Evolutionary conservation across 306 rosid species (phyloP).

Genomic region (Hippophae tibetana): DNA sequence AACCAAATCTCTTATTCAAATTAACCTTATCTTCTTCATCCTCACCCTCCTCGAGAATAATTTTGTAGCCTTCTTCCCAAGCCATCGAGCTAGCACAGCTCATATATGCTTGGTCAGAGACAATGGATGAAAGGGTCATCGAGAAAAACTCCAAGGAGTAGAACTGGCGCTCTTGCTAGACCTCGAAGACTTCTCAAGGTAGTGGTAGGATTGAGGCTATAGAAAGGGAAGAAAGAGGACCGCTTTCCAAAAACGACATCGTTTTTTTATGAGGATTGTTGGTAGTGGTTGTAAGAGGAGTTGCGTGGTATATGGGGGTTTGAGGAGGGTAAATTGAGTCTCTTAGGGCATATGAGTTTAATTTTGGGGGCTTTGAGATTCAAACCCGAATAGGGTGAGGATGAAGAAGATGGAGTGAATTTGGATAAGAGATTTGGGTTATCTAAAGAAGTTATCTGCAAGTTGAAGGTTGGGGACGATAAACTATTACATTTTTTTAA

Average conservation of each 20-base stretch:
- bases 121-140: constrained; percentile 85
- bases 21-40: constrained; percentile 45
- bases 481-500: too few relatives aligned
- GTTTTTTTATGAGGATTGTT: constrained; percentile 31
- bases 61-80: constrained; percentile 53
- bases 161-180: constrained; percentile 54
- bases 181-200: constrained; percentile 52
- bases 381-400: constrained; percentile 13
- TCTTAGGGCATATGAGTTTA: constrained; percentile 52
- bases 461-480: too few relatives aligned
- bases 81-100: constrained; percentile 64
- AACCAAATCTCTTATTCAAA: constrained; percentile 91
- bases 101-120: constrained; percentile 93
- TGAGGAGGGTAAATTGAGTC: constrained; percentile 36
- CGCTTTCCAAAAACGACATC: constrained; percentile 31
- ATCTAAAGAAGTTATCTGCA: too few relatives aligned
- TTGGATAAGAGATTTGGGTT: too few relatives aligned
- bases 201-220: constrained; percentile 86
- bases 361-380: constrained; percentile 74
- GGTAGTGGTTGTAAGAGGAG: constrained; percentile 21
- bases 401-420: too few relatives aligned
- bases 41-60: constrained; percentile 77
- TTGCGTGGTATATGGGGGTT: constrained; percentile 35
- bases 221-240: constrained; percentile 84
- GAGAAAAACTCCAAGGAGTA: constrained; percentile 80